Evolutionary conservation across 768 basidiomycete species (phyloP), one percentile per base, ranked within the genome.

Genomic region (Roridomyces roridus): DNA sequence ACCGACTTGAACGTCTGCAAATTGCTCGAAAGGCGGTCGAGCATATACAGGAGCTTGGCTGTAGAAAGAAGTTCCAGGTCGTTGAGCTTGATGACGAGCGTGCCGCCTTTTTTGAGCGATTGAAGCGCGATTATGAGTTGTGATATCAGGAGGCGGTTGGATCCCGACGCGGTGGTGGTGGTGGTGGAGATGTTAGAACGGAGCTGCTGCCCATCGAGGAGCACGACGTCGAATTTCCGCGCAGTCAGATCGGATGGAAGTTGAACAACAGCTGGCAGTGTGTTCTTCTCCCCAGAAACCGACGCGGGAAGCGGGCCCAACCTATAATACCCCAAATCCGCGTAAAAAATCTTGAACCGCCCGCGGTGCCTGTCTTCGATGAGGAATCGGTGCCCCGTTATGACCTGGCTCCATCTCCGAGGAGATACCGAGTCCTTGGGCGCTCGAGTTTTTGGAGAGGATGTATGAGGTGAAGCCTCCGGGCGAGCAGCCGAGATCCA

Each of bases 401-500:
- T n/a, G n/a, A n/a, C n/a, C n/a, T n/a, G n/a, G n/a, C 48, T 62
- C 59, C 34, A 65, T 52, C 50, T 53, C 55, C 41, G 68, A 58
- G 35, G 71, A 70, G 43, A 72, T 66, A 5, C 71, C 71, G 24
- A 68, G 42, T 25, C 71, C 71, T 4, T 49, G 48, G 14, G 70
- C 67, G 26, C 37, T 41, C 17, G 51, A 37, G 52, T 70, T 71
- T 37, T 64, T 65, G 31, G 47, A 52, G 37, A 72, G 39, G 35
- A 72, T 67, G 46, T 71, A 71, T 20, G 67, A 68, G n/a, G 69
- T 59, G 43, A 72, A 72, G 2, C 71, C 70, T 31, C 70, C 71
- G 8, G 69, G 71, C 53, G 62, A 68, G 39, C 71, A 71, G 23
- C 69, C 68, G n/a, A 70, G 48, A 37, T 70, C 69, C 5, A 70